Base-by-base conservation (phyloP, 73 alveolate genomes). In the Durusdinium trenchii region DNA sequence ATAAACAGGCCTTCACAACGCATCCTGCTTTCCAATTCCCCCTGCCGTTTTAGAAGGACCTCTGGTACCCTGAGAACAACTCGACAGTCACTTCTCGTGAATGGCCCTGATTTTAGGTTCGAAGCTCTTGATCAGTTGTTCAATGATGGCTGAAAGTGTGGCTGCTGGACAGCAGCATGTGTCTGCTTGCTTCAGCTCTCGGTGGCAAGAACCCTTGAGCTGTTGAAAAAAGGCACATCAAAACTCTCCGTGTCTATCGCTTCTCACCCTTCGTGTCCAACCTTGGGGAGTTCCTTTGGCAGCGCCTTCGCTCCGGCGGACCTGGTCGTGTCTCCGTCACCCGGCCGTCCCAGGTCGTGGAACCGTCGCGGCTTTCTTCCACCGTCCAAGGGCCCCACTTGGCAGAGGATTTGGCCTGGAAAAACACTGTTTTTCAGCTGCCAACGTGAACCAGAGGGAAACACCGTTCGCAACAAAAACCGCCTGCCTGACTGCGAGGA, bases 201-300 rank as follows among this genome's bases (percentile, higher is more conserved):
- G 30, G 30, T 60, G 18, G 30, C 73, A 23, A 60, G 73, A 23
- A 60, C 18, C 18, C 30, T 60, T 2, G n/a, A 60, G 30, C n/a
- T 23, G 18, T 60, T 60, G n/a, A 23, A 60, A 60, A 60, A 2
- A 73, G 48, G 84, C 18, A 48, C 84, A 73, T 38, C n/a, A 23
- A 23, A n/a, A n/a, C n/a, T n/a, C n/a, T n/a, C n/a, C n/a, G n/a
- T n/a, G n/a, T n/a, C n/a, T n/a, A n/a, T n/a, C n/a, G n/a, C n/a
- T n/a, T n/a, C n/a, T 73, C 40, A 3, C 35, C 84, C 73, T 23
- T 23, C 73, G 18, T 60, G 73, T 30, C 16, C 7, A 38, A 75
- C 85, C 85, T 75, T 75, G 54, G 85, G 85, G 36, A 5, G 57
- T 38, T 81, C 91, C 67, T 81, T 81, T 48, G 67, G 67, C 91